phyloP scores from a whole-genome alignment of 2,329 filamentous ascomycete genomes.

The Monosporascus cannonballus region DNA sequence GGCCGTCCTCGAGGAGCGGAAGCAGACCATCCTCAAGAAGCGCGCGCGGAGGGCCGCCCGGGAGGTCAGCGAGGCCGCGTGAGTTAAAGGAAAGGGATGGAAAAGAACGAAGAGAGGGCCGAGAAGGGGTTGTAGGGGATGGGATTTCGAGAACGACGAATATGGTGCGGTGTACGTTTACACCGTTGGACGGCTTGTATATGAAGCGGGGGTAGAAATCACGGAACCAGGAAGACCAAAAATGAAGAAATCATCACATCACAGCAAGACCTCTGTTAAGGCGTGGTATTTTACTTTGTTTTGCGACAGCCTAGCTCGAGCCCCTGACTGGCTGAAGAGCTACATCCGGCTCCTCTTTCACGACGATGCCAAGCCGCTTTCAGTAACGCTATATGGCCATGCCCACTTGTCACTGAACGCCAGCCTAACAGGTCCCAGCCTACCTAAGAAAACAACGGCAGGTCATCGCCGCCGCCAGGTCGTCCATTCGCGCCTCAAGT shows the following conservation, averaged over 20 bases:
- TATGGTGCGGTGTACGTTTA: too few relatives aligned
- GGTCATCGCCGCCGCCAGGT: background rate
- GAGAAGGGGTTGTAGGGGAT: too few relatives aligned
- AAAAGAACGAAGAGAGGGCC: background rate
- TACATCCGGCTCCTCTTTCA: too few relatives aligned
- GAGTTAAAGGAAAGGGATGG: background rate
- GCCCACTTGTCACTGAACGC: too few relatives aligned
- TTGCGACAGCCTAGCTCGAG: background rate
- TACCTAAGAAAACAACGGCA: background rate
- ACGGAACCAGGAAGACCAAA: background rate
- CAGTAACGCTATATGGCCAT: too few relatives aligned
- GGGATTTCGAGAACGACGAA: too few relatives aligned
- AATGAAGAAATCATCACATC: background rate
- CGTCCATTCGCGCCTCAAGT: background rate
- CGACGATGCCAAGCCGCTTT: too few relatives aligned
- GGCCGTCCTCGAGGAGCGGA: conserved; percentile 69
- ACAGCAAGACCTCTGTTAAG: background rate
- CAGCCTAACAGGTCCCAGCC: background rate
- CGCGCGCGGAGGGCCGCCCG: conserved; percentile 68
- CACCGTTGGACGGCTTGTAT: background rate
- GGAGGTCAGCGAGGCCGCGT: conserved; percentile 38
- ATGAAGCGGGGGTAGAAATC: background rate
- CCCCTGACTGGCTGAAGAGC: too few relatives aligned
- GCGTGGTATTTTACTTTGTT: background rate
- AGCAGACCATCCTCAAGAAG: conserved; percentile 81